Base-by-base conservation (phyloP, 1,139 yeast species). In the Nakaseomyces nivariensis region DNA sequence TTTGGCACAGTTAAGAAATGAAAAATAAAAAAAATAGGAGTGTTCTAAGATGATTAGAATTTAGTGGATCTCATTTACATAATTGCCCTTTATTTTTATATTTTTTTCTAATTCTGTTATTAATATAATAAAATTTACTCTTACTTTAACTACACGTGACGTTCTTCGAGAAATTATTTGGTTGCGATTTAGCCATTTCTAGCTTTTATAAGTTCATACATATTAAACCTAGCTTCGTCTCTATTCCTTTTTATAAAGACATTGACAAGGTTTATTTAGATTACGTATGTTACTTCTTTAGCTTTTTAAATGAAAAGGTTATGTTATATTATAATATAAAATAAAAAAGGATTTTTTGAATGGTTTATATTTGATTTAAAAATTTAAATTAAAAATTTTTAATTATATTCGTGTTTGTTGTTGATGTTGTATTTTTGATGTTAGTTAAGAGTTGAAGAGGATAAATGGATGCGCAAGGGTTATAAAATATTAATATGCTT, bases 401-500 rank as follows among this genome's bases (percentile, higher is more conserved):
- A 38, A 17, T 41, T 41, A 41, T 41, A 41, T 41, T 41, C 44
- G 44, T 41, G 11, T 38, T 27, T 41, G 33, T 17, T 27, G 34
- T 33, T 33, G n/a, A 33, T 33, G 36, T 33, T 33, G 36, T 33
- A 9, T 29, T 38, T 38, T 10, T 38, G 43, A 38, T 38, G 43
- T 24, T 37, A 37, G 40, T 37, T 37, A 37, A 37, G 40, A 38
- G 42, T 38, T 11, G 42, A 38, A 38, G 42, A 38, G 27, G 41
- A 37, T 37, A 37, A 22, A 37, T 37, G 26, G 41, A 38, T 41
- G 44, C 34, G 24, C 36, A 33, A n/a, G 5, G 44, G 44, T 41
- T 50, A 48, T 52, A 54, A 55, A 55, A 57, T 8, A 33, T 33
- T 33, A 33, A 33, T 5, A 54, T 51, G 62, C 64, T 80, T 84